Evolutionary conservation across 2,329 filamentous ascomycete genomes (phyloP).

Genomic region (Cytospora schulzeri): DNA sequence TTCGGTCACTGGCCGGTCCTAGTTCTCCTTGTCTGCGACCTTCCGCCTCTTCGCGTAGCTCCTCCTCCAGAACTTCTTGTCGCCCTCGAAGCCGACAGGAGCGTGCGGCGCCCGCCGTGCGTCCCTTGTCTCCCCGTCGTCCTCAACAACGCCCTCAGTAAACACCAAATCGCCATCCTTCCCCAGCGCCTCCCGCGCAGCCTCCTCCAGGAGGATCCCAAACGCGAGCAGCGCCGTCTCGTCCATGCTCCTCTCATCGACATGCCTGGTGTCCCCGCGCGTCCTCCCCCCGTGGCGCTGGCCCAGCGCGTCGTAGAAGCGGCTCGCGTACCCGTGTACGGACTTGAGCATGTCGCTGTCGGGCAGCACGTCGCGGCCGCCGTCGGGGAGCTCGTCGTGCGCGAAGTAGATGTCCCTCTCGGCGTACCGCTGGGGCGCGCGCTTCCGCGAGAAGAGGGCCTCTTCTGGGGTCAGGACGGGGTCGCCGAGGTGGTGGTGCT

Average conservation of each 20-base stretch:
- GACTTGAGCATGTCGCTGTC: conserved; percentile 70
- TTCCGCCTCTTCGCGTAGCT: conserved; percentile 39
- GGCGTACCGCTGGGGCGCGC: conserved; percentile 67
- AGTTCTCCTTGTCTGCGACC: conserved; percentile 27
- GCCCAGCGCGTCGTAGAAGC: conserved; percentile 59
- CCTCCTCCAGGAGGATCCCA: conserved; percentile 75
- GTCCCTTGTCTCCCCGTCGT: conserved; percentile 22
- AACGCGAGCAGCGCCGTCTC: conserved; percentile 77
- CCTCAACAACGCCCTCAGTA: conserved; percentile 56
- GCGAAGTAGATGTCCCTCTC: conserved; percentile 74
- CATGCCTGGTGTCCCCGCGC: conserved; percentile 31
- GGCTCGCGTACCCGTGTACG: conserved; percentile 68
- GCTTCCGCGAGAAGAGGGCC: conserved; percentile 65
- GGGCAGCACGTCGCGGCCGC: conserved; percentile 57
- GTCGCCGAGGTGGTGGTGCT: conserved; percentile 36
- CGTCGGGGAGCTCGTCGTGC: conserved; percentile 56
- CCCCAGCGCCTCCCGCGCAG: conserved; percentile 61
- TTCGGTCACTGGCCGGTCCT: background rate
- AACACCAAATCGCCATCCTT: conserved; percentile 71
- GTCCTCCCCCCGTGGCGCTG: conserved; percentile 17
- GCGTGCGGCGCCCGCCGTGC: conserved; percentile 11
- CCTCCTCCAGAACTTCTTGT: conserved; percentile 29
- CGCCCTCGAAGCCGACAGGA: conserved; percentile 25
- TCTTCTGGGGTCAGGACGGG: conserved; percentile 65
- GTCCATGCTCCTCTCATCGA: conserved; percentile 68